A percentile compares a stretch with the other conserved stretches of the same genome.
Conservation (phyloP, 495 filamentous ascomycete species). For the Penicillium mononematosum region DNA sequence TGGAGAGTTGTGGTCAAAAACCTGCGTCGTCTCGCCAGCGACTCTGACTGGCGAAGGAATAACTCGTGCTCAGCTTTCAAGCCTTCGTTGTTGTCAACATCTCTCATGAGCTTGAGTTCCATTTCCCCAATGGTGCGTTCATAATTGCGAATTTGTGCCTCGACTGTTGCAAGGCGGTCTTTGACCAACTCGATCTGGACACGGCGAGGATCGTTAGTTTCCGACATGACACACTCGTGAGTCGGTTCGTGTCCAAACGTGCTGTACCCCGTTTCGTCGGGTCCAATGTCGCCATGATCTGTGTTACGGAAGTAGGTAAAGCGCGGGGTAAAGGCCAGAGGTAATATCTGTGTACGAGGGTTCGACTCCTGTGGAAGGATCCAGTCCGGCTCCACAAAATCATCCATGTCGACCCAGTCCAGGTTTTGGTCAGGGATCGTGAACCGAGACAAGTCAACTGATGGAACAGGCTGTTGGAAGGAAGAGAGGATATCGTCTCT, state of each 20-base stretch:
- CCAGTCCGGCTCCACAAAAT: slow-evolving; percentile 98
- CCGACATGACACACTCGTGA: slow-evolving; percentile 92
- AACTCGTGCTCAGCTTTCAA: slow-evolving; percentile 62
- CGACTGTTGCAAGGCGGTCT: slow-evolving; percentile 72
- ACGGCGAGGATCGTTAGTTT: slow-evolving; percentile 84
- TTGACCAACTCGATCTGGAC: slow-evolving; percentile 86
- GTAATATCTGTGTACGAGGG: slow-evolving; percentile 89
- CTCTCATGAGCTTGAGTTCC: slow-evolving; percentile 58
- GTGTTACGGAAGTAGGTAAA: slow-evolving; percentile 98
- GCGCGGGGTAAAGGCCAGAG: slow-evolving; percentile 84
- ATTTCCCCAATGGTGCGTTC: slow-evolving; percentile 62
- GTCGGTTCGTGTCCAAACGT: slow-evolving; percentile 89
- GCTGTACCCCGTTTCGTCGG: slow-evolving; percentile 71
- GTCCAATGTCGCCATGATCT: slow-evolving; percentile 72
- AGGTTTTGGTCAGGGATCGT: slow-evolving; percentile 92
- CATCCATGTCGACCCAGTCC: slow-evolving; percentile 98
- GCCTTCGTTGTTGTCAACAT: slow-evolving; percentile 51
- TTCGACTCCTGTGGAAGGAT: slow-evolving; percentile 86
- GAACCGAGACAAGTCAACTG: slow-evolving; percentile 80
- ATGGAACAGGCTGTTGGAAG: slow-evolving; percentile 51
- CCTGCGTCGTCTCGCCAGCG: slow-evolving; percentile 67
- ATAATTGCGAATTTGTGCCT: slow-evolving; percentile 73
- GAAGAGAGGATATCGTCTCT: slow-evolving; percentile 56
- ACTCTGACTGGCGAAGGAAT: slow-evolving; percentile 66
- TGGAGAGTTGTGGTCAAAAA: slow-evolving; percentile 75